These are phyloP conservation scores for Lolium multiflorum DNA, from an alignment of 176 grass and related monocot species.

Conservation along the genomic window DNA sequence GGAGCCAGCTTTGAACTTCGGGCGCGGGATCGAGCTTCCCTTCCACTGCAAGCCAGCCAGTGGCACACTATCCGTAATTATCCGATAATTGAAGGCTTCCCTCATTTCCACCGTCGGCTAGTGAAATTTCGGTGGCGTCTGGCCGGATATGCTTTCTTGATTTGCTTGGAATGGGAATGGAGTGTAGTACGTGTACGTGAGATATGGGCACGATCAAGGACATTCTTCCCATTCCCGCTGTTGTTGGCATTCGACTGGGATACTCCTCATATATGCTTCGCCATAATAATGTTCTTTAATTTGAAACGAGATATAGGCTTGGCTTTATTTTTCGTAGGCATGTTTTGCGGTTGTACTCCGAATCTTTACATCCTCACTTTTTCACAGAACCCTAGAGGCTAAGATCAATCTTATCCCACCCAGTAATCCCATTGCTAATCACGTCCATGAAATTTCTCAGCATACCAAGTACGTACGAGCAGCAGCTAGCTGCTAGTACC, in stretches of 20 bases:
- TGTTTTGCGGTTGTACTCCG: background rate
- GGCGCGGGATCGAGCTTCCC: background rate
- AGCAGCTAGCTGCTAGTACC: background rate
- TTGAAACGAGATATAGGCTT: background rate
- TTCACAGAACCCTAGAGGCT: background rate
- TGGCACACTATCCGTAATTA: background rate
- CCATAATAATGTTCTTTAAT: background rate
- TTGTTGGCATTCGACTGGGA: background rate
- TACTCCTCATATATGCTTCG: too few species aligned
- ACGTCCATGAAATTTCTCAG: background rate
- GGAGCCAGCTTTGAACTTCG: too few species aligned
- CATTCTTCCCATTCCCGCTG: background rate
- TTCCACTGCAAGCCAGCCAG: constrained; percentile 10
- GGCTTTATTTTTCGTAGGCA: background rate
- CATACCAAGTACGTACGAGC: background rate
- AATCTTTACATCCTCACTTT: background rate
- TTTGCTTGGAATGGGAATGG: background rate
- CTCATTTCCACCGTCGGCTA: background rate
- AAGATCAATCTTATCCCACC: background rate
- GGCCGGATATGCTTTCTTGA: background rate
- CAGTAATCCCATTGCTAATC: background rate
- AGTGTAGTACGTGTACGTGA: too few species aligned
- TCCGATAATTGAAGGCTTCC: background rate
- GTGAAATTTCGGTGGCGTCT: background rate
- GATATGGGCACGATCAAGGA: background rate